Conservation (phyloP, 495 filamentous ascomycete species). For the Talaromyces wortmannii region DNA sequence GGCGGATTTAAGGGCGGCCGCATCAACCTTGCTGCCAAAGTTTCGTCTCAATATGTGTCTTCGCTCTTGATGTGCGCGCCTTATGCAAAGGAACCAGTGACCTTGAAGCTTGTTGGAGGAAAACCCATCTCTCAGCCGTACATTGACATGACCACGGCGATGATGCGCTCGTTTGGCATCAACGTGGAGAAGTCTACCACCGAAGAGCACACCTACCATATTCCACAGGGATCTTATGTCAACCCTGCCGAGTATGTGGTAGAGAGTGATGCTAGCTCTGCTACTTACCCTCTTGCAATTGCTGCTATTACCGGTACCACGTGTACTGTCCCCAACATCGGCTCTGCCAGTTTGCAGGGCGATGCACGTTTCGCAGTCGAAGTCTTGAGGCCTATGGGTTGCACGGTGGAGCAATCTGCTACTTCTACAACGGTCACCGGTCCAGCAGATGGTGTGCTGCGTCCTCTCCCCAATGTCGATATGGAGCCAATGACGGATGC, state of each 20-base stretch:
- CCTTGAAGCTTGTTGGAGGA: conserved; percentile 80
- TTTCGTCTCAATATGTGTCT: conserved; percentile 96
- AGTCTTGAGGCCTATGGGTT: conserved; percentile 90
- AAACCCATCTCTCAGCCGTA: conserved; percentile 96
- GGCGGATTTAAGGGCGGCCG: conserved; percentile 85
- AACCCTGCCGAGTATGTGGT: conserved; percentile 86
- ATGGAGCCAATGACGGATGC: conserved; percentile 99
- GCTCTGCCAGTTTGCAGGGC: conserved; percentile 83
- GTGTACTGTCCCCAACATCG: conserved; percentile 95
- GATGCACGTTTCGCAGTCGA: conserved; percentile 94
- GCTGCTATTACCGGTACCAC: conserved; percentile 92
- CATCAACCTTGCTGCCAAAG: conserved; percentile 87
- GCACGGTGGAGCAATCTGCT: conserved; percentile 76
- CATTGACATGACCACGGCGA: conserved; percentile 96
- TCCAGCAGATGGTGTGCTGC: conserved; percentile 64
- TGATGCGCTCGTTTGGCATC: conserved; percentile 95
- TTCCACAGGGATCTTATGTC: conserved; percentile 76
- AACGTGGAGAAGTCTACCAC: conserved; percentile 63
- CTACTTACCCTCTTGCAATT: conserved; percentile 92
- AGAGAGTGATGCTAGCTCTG: conserved; percentile 95
- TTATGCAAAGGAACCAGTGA: conserved; percentile 90
- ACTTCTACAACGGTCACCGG: conserved; percentile 90
- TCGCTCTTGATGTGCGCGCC: conserved; percentile 95
- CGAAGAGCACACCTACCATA: conserved; percentile 88
- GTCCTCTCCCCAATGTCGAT: conserved; percentile 69